Base-by-base conservation (phyloP, 2,329 filamentous ascomycete species). In the Hirsutella thompsonii region DNA sequence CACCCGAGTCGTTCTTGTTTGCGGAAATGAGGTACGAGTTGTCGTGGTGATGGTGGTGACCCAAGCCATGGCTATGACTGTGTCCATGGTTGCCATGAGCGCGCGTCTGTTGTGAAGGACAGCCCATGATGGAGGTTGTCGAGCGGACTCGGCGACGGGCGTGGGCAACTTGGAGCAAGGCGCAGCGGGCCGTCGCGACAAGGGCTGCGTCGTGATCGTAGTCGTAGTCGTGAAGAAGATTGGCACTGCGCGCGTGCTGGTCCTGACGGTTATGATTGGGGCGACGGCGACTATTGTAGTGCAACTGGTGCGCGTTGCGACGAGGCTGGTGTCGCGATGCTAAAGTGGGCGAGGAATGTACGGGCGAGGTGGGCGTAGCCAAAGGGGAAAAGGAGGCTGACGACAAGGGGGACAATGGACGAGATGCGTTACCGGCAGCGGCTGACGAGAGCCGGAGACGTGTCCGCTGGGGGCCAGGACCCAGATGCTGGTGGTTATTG, bases 1-100 rank as follows among this genome's bases (percentile, higher is more conserved):
- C 81, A 0, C 78, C 76, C 39, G 81, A 83, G 50, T 74, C 76
- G 55, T 76, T 81, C 59, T 84, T 79, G 47, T 86, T 83, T 48
- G 87, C 74, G 40, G 92, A 98, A 56, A 95, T 95, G 53, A 88
- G 81, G 52, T 94, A 93, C 49, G 87, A 87, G 38, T 92, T 88
- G 63, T 98, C 92, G 50, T 84, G 82, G 62, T 94, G 80, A 54
- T 90, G 83, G 58, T 78, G 72, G 44, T 77, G 75, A 30, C 23
- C 23, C 23, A 26, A 11, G 23, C 23, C 23, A 16, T 34, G 32
- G 42, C 66, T 62, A 49, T 78, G 74, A 21, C 63, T 62, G n/a
- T 79, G 72, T 47, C 58, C 44, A n/a, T 54, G 50, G 40, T 45
- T 49, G 42, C 46, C 48, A 41, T 53, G 53, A 40, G 58, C 53